Percentiles rank a stretch among this genome's conserved stretches.
These are phyloP conservation scores for Phoenix dactylifera DNA, from an alignment of 176 grass and related monocot genomes.

Conservation along the genomic window DNA sequence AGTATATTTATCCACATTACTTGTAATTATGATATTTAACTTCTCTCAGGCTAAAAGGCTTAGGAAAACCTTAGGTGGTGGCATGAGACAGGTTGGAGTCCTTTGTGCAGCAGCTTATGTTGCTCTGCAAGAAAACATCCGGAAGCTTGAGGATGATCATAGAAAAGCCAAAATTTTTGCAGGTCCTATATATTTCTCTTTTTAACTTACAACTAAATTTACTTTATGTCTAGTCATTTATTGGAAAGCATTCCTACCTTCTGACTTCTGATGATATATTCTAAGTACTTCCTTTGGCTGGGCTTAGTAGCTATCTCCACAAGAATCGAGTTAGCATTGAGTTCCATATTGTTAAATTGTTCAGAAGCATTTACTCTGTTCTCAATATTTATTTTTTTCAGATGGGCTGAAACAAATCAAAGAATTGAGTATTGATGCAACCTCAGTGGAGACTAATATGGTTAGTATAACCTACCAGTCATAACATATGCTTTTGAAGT, in stretches of 20 bases:
- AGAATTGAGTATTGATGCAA: constrained; percentile 41
- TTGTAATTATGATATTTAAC: neutral
- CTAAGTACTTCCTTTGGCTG: too few species aligned
- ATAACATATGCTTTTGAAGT: neutral
- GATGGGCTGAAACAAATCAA: constrained; percentile 77
- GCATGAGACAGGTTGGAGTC: constrained; percentile 92
- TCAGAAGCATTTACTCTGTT: too few species aligned
- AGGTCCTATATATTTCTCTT: constrained; percentile 26
- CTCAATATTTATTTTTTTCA: constrained; percentile 16
- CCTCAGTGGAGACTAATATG: constrained; percentile 81
- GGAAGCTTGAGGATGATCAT: constrained; percentile 77
- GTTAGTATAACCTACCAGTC: constrained; percentile 21
- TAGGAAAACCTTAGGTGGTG: constrained; percentile 92
- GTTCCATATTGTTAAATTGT: too few species aligned
- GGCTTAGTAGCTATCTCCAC: too few species aligned
- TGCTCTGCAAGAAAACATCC: constrained; percentile 53
- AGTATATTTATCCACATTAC: neutral
- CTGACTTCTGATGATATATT: too few species aligned
- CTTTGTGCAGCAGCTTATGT: constrained; percentile 81
- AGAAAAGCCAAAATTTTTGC: constrained; percentile 72
- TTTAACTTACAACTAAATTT: neutral
- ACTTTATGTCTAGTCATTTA: neutral
- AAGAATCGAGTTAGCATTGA: too few species aligned
- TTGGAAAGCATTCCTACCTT: neutral
- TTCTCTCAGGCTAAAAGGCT: constrained; percentile 61